Evolutionary conservation across 202 grass and related monocot species (phyloP), one percentile per base, ranked within the genome.

Genomic region (Cymbopogon flexuosus): DNA sequence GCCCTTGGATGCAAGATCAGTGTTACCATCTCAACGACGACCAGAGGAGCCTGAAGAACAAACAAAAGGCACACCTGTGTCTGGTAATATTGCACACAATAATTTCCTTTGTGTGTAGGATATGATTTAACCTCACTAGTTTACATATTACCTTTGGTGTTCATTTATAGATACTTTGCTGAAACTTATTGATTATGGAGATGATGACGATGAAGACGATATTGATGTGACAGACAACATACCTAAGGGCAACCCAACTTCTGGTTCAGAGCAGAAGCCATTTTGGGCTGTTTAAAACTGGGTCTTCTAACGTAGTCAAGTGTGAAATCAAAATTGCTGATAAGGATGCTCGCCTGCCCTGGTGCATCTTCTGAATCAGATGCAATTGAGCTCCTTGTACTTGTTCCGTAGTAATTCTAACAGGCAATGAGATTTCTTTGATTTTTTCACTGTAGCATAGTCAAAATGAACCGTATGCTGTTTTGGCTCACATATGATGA

Each of bases 101-200:
- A 76, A 45, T 70, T 68, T 21, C 13, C 5, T 80, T 72, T 75
- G 11, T 82, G 46, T 9, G 2, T 56, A 58, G 13, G 23, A 39
- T 65, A 21, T 73, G 65, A n/a, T 45, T 2, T 70, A 76, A 71
- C 36, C n/a, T 79, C 18, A 0, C 33, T 56, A 74, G 69, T 12
- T 65, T 82, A 68, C 23, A 35, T 56, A 41, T n/a, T 78, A 29
- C 68, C 11, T 36, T n/a, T 82, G 49, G 2, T 2, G n/a, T 77
- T 18, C 47, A 47, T 79, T 70, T 85, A 10, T 64, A 93, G 90
- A 98, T 82, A 95, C 86, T 59, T 47, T 98, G 73, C 73, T 95
- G 45, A 98, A 93, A 80, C 90, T 98, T 66, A 88, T 93, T 79
- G 90, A 95, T 74, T 98, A 98, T 63, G 92, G 96, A 71, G 92